Conservation (phyloP, 805 yeast species). For the Hemisphaericaspora nanyangensis region DNA sequence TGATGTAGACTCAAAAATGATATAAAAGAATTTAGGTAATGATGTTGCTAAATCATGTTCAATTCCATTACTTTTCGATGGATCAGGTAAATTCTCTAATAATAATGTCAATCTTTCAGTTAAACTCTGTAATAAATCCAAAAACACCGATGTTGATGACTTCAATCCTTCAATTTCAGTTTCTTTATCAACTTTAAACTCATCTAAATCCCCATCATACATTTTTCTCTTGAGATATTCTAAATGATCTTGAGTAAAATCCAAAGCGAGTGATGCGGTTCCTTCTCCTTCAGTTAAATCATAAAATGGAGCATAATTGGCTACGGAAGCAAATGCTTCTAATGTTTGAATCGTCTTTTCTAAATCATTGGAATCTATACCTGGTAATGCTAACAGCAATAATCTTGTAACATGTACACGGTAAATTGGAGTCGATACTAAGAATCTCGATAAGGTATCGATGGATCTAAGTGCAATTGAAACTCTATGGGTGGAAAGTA, state of each 20-base stretch:
- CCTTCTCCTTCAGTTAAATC: conserved; percentile 50
- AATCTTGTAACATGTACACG: conserved; percentile 79
- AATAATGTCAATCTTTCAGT: conserved; percentile 57
- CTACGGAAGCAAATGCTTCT: conserved; percentile 63
- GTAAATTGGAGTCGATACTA: conserved; percentile 59
- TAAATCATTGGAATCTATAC: conserved; percentile 86
- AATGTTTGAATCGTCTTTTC: conserved; percentile 66
- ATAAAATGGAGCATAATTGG: conserved; percentile 67
- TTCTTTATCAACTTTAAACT: conserved; percentile 40
- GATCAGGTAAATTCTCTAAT: conserved; percentile 66
- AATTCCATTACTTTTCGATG: conserved; percentile 45
- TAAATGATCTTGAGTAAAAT: conserved; percentile 65
- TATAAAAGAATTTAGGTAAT: conserved; percentile 33
- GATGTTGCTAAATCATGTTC: conserved; percentile 43
- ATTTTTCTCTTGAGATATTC: conserved; percentile 46
- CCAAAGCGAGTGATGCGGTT: conserved; percentile 35
- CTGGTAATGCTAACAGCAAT: conserved; percentile 65
- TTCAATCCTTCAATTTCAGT: conserved; percentile 53
- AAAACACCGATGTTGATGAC: conserved; percentile 72
- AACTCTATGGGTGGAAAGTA: conserved; percentile 76
- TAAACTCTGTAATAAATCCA: conserved; percentile 52
- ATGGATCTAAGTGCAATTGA: conserved; percentile 67
- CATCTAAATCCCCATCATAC: conserved; percentile 17
- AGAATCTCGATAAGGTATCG: conserved; percentile 59
- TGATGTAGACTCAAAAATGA: conserved; percentile 55